Evolutionary conservation across 2,329 filamentous ascomycete genomes (phyloP), one percentile per base, ranked within the genome.

Genomic region (Colletotrichum godetiae): DNA sequence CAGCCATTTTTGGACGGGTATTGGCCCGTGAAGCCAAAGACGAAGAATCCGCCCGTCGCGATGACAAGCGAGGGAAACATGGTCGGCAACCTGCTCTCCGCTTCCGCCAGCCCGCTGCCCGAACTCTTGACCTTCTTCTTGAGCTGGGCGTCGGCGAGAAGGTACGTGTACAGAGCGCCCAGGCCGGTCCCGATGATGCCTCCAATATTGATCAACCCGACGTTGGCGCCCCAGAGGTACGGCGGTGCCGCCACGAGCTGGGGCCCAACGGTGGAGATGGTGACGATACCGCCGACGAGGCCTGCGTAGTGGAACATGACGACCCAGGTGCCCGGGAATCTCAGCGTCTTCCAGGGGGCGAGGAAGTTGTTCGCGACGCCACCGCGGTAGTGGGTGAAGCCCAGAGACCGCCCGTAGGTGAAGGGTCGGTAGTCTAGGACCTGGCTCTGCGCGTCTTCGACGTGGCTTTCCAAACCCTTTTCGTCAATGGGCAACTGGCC

Each of bases 1-100:
- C 82, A 84, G 1, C 68, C 73, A 4, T 79, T 76, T 0, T 63
- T 42, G 0, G 78, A 78, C 0, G 81, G 80, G 11, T 81, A 74
- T 62, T 82, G 76, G 0, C 81, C 83, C 11, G 82, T 83, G 59
- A 82, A 82, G 0, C 82, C 83, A 74, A 84, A 84, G 0, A 83
- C 77, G 0, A 82, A 71, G 12, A 84, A 68, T 1, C 82, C 83
- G 4, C 74, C 64, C 0, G 83, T 84, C 0, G 81, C 80, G 0
- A 82, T 59, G 0, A 76, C 67, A 0, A 84, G 74, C 0, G 80
- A 76, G 0, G 80, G 79, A 67, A 83, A 78, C 59, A 82, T 78
- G 1, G 79, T 77, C 0, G 78, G 78, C 0, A 84, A 67, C 19
- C 83, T 76, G 5, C 76, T 77, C 67, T 84, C 83, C 0, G 83